Conservation (phyloP, 169 alveolate genomes). For the Plasmodium malariae region DNA sequence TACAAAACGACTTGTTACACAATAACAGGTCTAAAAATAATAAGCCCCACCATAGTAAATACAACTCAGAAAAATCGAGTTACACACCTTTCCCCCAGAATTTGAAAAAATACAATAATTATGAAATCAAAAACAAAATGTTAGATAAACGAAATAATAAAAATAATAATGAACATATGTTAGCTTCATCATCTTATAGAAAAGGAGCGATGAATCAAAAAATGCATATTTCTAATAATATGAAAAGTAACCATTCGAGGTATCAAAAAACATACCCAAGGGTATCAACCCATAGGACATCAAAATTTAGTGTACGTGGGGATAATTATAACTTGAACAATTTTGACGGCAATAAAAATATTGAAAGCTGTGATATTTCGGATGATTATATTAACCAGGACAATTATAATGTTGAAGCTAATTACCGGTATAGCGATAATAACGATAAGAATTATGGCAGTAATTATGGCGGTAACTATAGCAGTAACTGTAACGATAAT, state of each 20-base stretch:
- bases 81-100: conserved; percentile 15
- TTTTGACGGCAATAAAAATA: neutral
- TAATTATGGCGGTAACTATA: conserved; percentile 2
- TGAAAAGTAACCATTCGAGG: conserved; percentile 9
- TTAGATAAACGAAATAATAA: conserved; percentile 23
- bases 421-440: neutral
- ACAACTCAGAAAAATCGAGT: conserved; percentile 1
- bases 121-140: conserved; percentile 14
- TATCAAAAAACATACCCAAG: conserved; percentile 22
- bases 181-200: conserved; percentile 8
- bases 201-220: conserved; percentile 33
- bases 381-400: conserved; percentile 4
- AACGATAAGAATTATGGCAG: neutral
- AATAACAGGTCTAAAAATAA: too few relatives aligned
- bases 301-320: conserved; percentile 11
- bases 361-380: neutral
- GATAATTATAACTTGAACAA: conserved; percentile 18
- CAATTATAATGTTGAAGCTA: conserved; percentile 1
- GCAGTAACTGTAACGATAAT: neutral
- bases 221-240: neutral
- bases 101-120: conserved; percentile 9
- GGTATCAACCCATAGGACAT: neutral
- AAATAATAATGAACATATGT: conserved; percentile 16
- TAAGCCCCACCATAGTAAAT: neutral
- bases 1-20: too few relatives aligned